Conservation (phyloP, 225 moss, liverwort and hornwort genomes). For the Pleurozium schreberi region DNA sequence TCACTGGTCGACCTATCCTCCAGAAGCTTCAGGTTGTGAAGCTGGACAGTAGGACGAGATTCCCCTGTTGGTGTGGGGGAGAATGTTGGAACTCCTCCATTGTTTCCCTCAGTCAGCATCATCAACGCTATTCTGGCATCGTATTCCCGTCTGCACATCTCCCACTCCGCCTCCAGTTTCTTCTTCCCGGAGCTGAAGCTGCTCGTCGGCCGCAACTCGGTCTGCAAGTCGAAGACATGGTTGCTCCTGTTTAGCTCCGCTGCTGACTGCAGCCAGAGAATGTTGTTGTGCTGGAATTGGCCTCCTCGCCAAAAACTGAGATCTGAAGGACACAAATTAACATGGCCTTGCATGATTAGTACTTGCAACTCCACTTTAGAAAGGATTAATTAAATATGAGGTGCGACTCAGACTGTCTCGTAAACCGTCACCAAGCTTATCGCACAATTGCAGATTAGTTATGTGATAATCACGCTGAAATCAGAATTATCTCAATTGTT, state of each 20-base stretch:
- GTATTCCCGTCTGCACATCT: slow-evolving; percentile 37
- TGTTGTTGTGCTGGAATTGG: slow-evolving; percentile 14
- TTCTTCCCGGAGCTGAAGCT: slow-evolving; percentile 20
- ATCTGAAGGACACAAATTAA: neutral
- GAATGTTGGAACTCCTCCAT: neutral
- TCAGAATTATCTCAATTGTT: neutral
- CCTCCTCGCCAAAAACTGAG: slow-evolving; percentile 41
- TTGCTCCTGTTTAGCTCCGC: slow-evolving; percentile 5
- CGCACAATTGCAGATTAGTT: neutral
- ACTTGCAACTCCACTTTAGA: neutral
- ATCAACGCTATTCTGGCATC: slow-evolving; percentile 32
- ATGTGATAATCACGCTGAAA: neutral
- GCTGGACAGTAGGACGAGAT: slow-evolving; percentile 1
- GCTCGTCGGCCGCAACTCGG: neutral
- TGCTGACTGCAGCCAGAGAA: slow-evolving; percentile 21
- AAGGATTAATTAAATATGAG: neutral
- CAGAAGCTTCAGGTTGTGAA: slow-evolving; percentile 7
- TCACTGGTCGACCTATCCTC: neutral
- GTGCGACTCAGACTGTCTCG: neutral
- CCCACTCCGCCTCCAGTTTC: slow-evolving; percentile 41
- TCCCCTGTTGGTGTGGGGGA: neutral
- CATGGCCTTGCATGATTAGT: neutral
- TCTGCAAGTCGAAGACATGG: neutral
- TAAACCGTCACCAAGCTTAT: neutral
- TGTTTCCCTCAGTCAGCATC: slow-evolving; percentile 23